These are phyloP conservation scores for Ophiocytium majus DNA, from an alignment of 352 stramenopile genomes.

Conservation along the genomic window DNA sequence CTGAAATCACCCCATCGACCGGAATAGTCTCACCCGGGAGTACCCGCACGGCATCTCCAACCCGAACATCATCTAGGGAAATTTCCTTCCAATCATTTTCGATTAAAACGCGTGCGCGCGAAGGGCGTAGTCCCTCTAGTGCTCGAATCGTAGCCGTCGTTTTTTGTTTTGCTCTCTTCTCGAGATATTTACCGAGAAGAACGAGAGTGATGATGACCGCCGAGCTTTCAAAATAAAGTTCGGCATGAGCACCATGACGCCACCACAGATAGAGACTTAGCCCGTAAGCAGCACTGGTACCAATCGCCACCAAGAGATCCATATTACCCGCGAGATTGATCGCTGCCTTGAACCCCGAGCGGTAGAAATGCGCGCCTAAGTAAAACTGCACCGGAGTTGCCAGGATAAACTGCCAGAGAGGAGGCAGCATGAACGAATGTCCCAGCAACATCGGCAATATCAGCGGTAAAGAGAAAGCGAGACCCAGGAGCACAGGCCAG, in stretches of 20 bases:
- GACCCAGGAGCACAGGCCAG: not conserved
- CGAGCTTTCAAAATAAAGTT: conserved; percentile 18
- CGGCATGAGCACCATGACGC: not conserved
- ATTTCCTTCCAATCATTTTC: not conserved
- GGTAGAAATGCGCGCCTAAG: not conserved
- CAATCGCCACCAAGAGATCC: conserved; percentile 1
- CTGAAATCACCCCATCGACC: not conserved
- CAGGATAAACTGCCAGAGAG: not conserved
- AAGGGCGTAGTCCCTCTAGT: not conserved
- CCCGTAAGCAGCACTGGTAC: conserved; percentile 4
- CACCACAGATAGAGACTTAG: not conserved
- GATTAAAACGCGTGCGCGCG: not conserved
- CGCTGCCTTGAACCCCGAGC: not conserved
- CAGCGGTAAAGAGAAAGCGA: not conserved
- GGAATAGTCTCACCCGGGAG: not conserved
- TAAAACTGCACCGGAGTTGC: not conserved
- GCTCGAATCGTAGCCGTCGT: not conserved
- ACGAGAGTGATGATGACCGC: conserved; percentile 8
- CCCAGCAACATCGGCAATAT: not conserved
- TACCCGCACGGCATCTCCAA: not conserved
- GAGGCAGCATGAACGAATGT: not conserved
- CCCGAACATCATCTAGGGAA: not conserved
- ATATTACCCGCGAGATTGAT: not conserved
- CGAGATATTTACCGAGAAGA: not conserved
- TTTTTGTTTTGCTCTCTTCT: not conserved